A percentile compares a stretch with the other conserved stretches of the same genome.
phyloP scores from a whole-genome alignment of 306 rosid species.

The Pterocarpus santalinus region DNA sequence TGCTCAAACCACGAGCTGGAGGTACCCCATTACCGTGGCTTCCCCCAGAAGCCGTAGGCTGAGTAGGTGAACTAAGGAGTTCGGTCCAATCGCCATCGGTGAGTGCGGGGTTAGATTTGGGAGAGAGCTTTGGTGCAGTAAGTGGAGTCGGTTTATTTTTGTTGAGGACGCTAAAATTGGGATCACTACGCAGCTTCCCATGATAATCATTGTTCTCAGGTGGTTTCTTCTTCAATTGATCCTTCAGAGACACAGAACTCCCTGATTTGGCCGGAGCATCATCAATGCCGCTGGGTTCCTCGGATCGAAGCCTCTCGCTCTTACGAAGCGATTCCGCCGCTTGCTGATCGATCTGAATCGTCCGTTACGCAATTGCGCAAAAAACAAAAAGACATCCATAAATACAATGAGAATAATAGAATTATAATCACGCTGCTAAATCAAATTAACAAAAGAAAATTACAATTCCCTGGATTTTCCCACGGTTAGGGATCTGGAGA shows the following conservation, averaged over 20 bases:
- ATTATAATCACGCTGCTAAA: not conserved
- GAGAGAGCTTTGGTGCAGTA: constrained; percentile 56
- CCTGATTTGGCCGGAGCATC: constrained; percentile 58
- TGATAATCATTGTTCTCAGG: constrained; percentile 56
- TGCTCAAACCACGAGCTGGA: constrained; percentile 62
- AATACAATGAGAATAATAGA: not conserved
- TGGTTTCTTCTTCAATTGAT: constrained; percentile 84
- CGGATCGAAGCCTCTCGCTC: constrained; percentile 65
- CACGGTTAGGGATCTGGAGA: constrained; percentile 23
- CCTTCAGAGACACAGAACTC: constrained; percentile 70
- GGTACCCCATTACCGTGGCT: constrained; percentile 56
- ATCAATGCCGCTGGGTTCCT: constrained; percentile 56
- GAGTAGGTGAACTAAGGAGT: constrained; percentile 73
- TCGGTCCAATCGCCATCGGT: constrained; percentile 93
- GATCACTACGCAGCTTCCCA: constrained; percentile 70
- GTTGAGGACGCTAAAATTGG: constrained; percentile 49
- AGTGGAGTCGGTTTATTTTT: constrained; percentile 45
- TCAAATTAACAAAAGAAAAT: constrained; percentile 5
- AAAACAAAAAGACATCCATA: constrained; percentile 2
- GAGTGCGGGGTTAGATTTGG: constrained; percentile 57
- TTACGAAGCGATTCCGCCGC: constrained; percentile 95
- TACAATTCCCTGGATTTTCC: not conserved
- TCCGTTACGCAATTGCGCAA: constrained; percentile 39
- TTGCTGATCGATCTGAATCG: constrained; percentile 93
- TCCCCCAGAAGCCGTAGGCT: constrained; percentile 50